Evolutionary conservation across 1,284 basidiomycete species (phyloP).

Genomic region (Boletellus deceptivus): DNA sequence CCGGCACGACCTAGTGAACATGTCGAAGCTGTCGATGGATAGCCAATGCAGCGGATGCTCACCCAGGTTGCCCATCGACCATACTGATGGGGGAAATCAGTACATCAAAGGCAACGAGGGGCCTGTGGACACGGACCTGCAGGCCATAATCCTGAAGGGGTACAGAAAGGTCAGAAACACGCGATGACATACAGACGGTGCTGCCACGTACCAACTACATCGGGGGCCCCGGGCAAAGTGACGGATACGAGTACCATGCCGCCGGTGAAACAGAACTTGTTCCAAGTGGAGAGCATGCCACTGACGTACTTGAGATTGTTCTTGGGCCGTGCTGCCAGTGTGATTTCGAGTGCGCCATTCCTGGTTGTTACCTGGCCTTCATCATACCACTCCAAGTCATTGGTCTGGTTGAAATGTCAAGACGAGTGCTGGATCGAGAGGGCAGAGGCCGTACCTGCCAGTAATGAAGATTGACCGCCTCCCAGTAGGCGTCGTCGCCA

Average conservation of each 20-base stretch:
- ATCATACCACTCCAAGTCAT: conserved; percentile 72
- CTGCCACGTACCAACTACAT: conserved; percentile 40
- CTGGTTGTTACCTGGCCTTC: conserved; percentile 79
- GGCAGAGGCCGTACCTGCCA: conserved; percentile 30
- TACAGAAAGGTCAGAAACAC: neutral
- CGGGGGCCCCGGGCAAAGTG: conserved; percentile 77
- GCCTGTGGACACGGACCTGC: conserved; percentile 26
- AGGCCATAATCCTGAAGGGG: conserved; percentile 30
- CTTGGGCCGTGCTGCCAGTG: conserved; percentile 59
- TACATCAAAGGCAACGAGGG: neutral
- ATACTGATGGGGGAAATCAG: conserved; percentile 38
- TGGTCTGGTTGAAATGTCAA: conserved; percentile 26
- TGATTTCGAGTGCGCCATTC: conserved; percentile 79
- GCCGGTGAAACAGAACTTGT: conserved; percentile 94
- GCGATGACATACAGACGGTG: conserved; percentile 47
- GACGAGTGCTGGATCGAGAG: neutral
- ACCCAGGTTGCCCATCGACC: conserved; percentile 67
- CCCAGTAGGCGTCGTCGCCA: conserved; percentile 63
- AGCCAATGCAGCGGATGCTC: conserved; percentile 2
- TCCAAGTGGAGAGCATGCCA: conserved; percentile 75
- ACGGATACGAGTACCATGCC: conserved; percentile 72
- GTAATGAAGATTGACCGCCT: conserved; percentile 45
- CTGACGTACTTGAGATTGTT: conserved; percentile 78
- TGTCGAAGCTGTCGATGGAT: neutral
- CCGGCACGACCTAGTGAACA: conserved; percentile 45